phyloP scores from a whole-genome alignment of 306 rosid genomes.

The Cucumis cinereus region DNA sequence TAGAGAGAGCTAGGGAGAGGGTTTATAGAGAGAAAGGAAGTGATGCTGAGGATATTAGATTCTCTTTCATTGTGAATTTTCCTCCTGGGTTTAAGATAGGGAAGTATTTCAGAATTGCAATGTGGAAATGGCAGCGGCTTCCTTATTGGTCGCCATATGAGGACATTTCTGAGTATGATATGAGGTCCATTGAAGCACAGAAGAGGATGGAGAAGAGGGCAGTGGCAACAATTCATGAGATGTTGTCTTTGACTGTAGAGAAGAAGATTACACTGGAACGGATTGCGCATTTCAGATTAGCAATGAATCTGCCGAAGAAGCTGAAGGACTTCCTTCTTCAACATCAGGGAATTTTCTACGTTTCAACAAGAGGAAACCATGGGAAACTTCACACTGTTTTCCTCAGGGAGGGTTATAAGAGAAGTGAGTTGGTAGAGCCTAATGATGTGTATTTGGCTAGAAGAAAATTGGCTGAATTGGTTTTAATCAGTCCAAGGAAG shows the following conservation, averaged over 20 bases:
- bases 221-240: conserved; percentile 66
- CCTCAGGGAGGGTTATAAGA: conserved; percentile 68
- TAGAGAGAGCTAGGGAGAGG: conserved; percentile 69
- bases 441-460: conserved; percentile 72
- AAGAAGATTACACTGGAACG: conserved; percentile 78
- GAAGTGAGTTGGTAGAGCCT: conserved; percentile 63
- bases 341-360: conserved; percentile 82
- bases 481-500: conserved; percentile 58
- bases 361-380: conserved; percentile 77
- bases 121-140: conserved; percentile 87
- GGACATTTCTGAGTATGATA: conserved; percentile 58
- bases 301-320: conserved; percentile 63
- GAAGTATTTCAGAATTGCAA: conserved; percentile 60
- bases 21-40: conserved; percentile 62
- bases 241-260: conserved; percentile 70
- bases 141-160: conserved; percentile 94
- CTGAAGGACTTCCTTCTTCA: conserved; percentile 84
- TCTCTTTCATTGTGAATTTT: conserved; percentile 59
- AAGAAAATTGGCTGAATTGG: conserved; percentile 61
- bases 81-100: conserved; percentile 93
- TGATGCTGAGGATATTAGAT: conserved; percentile 67
- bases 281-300: conserved; percentile 73
- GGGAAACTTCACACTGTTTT: conserved; percentile 94
- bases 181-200: conserved; percentile 83
- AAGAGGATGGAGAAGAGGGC: conserved; percentile 84